Percentiles rank a stretch among this genome's conserved stretches.
These are phyloP conservation scores for Tricholoma sp. DNA, from an alignment of 768 basidiomycete species.

Conservation along the genomic window DNA sequence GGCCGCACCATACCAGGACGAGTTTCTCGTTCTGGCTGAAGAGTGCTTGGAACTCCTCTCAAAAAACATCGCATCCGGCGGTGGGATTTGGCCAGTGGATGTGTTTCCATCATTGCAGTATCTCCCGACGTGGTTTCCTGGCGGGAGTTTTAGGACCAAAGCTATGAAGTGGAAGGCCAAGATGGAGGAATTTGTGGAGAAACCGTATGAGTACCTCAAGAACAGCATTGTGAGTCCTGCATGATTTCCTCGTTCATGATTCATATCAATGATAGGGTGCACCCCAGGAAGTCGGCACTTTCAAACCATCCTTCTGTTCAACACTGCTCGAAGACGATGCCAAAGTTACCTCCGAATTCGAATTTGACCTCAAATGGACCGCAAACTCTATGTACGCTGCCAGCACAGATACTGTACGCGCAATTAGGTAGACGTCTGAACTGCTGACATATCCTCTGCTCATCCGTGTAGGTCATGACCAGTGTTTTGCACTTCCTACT, in stretches of 20 bases:
- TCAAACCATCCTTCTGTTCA: constrained; percentile 39
- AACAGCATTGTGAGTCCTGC: constrained; percentile 44
- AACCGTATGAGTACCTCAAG: constrained; percentile 56
- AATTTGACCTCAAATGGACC: constrained; percentile 73
- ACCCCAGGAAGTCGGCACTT: constrained; percentile 35
- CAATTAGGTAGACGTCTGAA: background rate
- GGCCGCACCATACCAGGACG: constrained; percentile 30
- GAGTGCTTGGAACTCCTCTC: constrained; percentile 38
- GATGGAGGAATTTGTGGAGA: constrained; percentile 60
- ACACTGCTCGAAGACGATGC: constrained; percentile 51
- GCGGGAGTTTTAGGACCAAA: constrained; percentile 58
- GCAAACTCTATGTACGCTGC: constrained; percentile 80
- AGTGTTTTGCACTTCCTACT: constrained; percentile 57
- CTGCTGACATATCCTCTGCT: background rate
- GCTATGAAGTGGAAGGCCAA: constrained; percentile 57
- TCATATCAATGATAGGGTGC: background rate
- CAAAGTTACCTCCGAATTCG: constrained; percentile 36
- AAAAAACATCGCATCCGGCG: constrained; percentile 35
- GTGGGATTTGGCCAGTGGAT: constrained; percentile 49
- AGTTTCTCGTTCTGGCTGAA: constrained; percentile 36
- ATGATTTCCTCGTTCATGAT: background rate
- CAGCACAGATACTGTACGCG: constrained; percentile 58
- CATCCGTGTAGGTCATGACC: constrained; percentile 43
- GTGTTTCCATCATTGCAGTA: constrained; percentile 44
- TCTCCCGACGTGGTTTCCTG: constrained; percentile 64